Evolutionary conservation across 2,329 filamentous ascomycete species (phyloP), one percentile per base, ranked within the genome.

Genomic region (Onygena corvina): DNA sequence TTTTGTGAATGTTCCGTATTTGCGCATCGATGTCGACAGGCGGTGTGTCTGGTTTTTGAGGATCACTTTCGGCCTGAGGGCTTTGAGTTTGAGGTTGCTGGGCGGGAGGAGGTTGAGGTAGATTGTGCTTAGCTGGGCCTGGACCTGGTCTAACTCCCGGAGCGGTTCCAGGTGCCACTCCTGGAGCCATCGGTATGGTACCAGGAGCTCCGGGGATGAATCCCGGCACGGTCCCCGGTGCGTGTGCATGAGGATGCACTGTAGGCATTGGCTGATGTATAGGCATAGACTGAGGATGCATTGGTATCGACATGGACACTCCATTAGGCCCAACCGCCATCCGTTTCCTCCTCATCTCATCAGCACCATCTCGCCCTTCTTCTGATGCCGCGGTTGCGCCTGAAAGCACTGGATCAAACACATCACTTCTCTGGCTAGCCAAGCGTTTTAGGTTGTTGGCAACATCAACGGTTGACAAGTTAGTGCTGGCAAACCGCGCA

Each of bases 371-470:
- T 29, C 87, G 67, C 1, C 79, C 73, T 56, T 82, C 74, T 5
- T 16, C 47, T 7, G 49, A 25, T 29, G 34, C 5, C 29, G n/a
- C 20, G 3, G 42, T 46, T 42, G 11, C 50, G 38, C 25, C 20
- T 11, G 47, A 38, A 3, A 46, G 23, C 33, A 65, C 61, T 5
- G 65, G 69, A 57, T 95, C 89, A 57, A 94, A 94, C 14, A 95
- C 77, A 60, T 95, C 90, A 56, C 77, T 83, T 42, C 90, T 79
- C 65, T 94, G 86, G 57, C 86, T 89, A 20, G 89, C 88, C 47
- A 96, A 74, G n/a, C 90, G 83, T 72, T 96, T 96, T 54, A 96
- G 76, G 63, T 96, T 95, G 64, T 87, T 89, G 47, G 88, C 89
- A 40, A 94, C 87, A 58, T 96, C 90, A 29, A 77, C 79, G 2